Evolutionary conservation across 345 rosid genomes (phyloP).

Genomic region (Aquilaria malaccensis): DNA sequence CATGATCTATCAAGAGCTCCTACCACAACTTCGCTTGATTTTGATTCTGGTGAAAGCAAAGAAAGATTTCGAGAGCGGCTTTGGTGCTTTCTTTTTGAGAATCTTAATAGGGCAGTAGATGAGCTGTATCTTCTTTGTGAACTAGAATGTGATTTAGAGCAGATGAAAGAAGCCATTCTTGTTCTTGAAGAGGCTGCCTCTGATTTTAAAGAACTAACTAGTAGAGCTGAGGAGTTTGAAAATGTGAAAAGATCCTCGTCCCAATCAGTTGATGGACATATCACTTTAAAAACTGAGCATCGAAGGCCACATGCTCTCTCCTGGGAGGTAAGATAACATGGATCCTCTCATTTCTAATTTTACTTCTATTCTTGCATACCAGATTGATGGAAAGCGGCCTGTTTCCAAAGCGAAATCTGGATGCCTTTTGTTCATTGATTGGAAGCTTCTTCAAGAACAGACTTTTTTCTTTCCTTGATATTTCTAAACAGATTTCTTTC

Average conservation of each 20-base stretch:
- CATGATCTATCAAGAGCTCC: conserved; percentile 23
- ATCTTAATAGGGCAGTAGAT: conserved; percentile 74
- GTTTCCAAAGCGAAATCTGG: not conserved
- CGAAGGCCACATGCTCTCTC: conserved; percentile 85
- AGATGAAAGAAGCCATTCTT: conserved; percentile 76
- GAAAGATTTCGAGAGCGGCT: conserved; percentile 73
- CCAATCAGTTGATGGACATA: conserved; percentile 34
- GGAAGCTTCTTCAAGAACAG: too few species aligned
- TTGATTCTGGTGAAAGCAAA: conserved; percentile 54
- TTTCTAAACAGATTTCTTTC: too few species aligned
- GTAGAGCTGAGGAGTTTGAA: conserved; percentile 62
- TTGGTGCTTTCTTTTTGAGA: conserved; percentile 81
- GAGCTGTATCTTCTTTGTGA: conserved; percentile 78
- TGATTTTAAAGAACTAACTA: conserved; percentile 54
- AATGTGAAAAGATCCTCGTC: conserved; percentile 41
- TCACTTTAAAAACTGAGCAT: conserved; percentile 52
- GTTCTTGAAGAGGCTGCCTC: conserved; percentile 72
- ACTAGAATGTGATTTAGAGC: conserved; percentile 65
- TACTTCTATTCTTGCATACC: not conserved
- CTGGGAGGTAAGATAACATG: conserved; percentile 56
- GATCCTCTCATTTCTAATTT: conserved; percentile 7
- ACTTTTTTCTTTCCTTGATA: too few species aligned
- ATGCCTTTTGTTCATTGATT: not conserved
- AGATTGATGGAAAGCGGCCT: conserved; percentile 1
- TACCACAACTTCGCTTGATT: conserved; percentile 28